These are phyloP conservation scores for Aspergillus mulundensis DNA, from an alignment of 495 filamentous ascomycete genomes.

Conservation along the genomic window DNA sequence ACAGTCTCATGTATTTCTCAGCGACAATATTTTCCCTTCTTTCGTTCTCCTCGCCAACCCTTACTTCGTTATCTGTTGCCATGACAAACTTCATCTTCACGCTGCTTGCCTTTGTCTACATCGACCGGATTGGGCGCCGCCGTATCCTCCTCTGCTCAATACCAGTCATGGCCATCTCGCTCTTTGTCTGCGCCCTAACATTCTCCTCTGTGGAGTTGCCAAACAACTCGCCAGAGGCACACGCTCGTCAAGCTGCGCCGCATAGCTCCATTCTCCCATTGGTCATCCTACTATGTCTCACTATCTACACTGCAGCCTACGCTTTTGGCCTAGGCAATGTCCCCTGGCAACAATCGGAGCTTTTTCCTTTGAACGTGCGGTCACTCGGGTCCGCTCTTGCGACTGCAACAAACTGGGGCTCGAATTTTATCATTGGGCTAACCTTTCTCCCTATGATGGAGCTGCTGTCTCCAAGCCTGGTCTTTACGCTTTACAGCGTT, in stretches of 20 bases:
- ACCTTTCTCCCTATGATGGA: conserved; percentile 89
- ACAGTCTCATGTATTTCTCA: conserved; percentile 93
- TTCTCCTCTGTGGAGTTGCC: conserved; percentile 55
- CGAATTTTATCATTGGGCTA: conserved; percentile 82
- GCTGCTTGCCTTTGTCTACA: conserved; percentile 66
- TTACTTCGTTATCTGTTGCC: conserved; percentile 77
- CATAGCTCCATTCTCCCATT: conserved; percentile 26
- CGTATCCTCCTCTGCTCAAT: conserved; percentile 81
- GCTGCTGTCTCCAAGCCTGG: conserved; percentile 65
- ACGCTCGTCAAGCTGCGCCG: conserved; percentile 5
- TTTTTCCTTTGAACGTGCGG: conserved; percentile 81
- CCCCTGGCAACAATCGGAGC: conserved; percentile 90
- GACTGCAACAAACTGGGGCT: conserved; percentile 84
- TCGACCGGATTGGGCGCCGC: conserved; percentile 77
- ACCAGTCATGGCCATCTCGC: conserved; percentile 73
- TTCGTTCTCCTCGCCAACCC: conserved; percentile 74
- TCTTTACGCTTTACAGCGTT: conserved; percentile 70
- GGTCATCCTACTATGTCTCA: conserved; percentile 65
- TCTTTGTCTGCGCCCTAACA: conserved; percentile 60
- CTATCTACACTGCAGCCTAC: conserved; percentile 80
- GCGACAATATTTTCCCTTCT: conserved; percentile 82
- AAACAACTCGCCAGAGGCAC: conserved; percentile 20
- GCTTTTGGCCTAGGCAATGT: conserved; percentile 88
- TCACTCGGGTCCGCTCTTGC: conserved; percentile 76
- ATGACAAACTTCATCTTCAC: conserved; percentile 82